Evolutionary conservation across 805 yeast species (phyloP), one percentile per base, ranked within the genome.

Genomic region (Brettanomyces anomalus): DNA sequence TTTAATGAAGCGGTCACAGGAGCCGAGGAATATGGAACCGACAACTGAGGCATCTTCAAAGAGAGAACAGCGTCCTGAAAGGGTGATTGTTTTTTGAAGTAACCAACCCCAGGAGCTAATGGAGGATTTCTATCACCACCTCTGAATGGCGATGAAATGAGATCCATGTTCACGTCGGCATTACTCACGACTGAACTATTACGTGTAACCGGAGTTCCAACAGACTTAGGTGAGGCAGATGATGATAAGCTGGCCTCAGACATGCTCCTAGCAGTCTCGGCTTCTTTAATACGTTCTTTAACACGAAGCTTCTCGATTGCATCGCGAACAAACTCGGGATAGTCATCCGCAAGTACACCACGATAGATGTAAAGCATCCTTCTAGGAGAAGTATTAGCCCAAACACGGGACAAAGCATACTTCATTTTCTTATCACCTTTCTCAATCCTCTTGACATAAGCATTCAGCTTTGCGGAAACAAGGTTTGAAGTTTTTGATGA

Each of bases 351-450:
- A 47, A 85, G 67, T 24, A 82, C 64, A 33, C 94, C 95, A 54
- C 93, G 76, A 60, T 85, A 85, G 40, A 83, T 88, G 55, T 85
- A 85, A 21, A 85, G 88, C 95, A 85, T 85, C 67, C 95, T 72
- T 55, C 85, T 81, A 41, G 95, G 95, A 2, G 87, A 79, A 15
- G 90, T 87, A 60, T 84, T 90, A 3, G 94, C 90, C 95, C 95
- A 85, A 60, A 85, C 93, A 64, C 95, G 75, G 1, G 87, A 79
- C 36, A 85, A 64, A 16, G 90, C 86, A 60, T 85, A 85, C 44
- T 74, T 73, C 53, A 85, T 68, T 36, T 77, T 72, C 47, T 77
- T 70, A 58, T 85, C 94, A 50, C 93, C 93, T 56, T 84, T 84
- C 57, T 85, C 94, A 26, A 85, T 34, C 16, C 89, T 74, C 58